Conservation (phyloP, 768 basidiomycete genomes). For the Nidularia pulvinata region DNA sequence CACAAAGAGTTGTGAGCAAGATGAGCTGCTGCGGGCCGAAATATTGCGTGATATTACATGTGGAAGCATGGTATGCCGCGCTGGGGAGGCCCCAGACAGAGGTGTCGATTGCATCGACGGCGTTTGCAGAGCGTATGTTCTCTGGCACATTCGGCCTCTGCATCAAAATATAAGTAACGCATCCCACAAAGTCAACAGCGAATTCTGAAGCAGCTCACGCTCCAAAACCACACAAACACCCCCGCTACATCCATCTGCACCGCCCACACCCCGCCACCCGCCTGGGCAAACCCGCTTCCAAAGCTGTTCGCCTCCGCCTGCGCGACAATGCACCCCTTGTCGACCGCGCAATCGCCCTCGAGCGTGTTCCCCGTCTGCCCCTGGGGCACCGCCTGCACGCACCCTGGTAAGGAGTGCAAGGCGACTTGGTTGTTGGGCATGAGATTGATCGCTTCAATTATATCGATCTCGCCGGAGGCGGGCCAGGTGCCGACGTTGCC, state of each 20-base stretch:
- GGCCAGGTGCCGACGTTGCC: conserved; percentile 36
- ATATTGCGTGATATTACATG: conserved; percentile 38
- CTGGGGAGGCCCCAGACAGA: conserved; percentile 42
- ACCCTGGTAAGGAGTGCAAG: conserved; percentile 44
- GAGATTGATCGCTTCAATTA: conserved; percentile 63
- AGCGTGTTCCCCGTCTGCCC: conserved; percentile 26
- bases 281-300: conserved; percentile 44
- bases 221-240: conserved; percentile 44
- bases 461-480: conserved; percentile 43
- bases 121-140: conserved; percentile 21
- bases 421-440: conserved; percentile 52
- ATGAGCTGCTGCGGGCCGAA: conserved; percentile 48
- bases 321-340: conserved; percentile 40
- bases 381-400: conserved; percentile 22
- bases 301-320: conserved; percentile 44
- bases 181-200: not conserved
- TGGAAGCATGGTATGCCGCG: conserved; percentile 32
- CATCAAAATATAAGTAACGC: conserved; percentile 10
- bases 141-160: conserved; percentile 34
- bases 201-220: conserved; percentile 23
- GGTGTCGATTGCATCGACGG: conserved; percentile 21
- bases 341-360: conserved; percentile 24
- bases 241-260: conserved; percentile 65
- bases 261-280: conserved; percentile 59
- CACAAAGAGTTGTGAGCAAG: conserved; percentile 55